These are phyloP conservation scores for Arthrobotrys conoides DNA, from an alignment of 2,329 filamentous ascomycete genomes.

Conservation along the genomic window DNA sequence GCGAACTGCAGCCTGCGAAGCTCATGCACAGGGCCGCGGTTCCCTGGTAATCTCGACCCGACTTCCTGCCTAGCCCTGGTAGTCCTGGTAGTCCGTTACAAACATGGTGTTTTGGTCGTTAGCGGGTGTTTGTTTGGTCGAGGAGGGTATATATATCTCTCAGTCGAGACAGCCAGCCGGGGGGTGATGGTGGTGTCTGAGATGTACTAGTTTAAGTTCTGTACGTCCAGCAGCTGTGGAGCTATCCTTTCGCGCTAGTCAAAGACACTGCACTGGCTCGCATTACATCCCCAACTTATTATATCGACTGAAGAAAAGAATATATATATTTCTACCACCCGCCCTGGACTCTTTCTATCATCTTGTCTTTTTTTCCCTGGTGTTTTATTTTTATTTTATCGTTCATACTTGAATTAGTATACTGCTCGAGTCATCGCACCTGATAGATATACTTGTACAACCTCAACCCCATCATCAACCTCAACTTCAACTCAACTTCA, in stretches of 20 bases:
- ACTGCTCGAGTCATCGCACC: too few relatives aligned
- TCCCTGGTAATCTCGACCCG: constrained; percentile 46
- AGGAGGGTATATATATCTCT: constrained; percentile 30
- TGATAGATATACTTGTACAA: background rate
- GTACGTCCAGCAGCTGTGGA: background rate
- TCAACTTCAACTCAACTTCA: constrained; percentile 5
- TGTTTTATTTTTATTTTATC: background rate
- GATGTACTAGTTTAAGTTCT: background rate
- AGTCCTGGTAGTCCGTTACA: constrained; percentile 9
- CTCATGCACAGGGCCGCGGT: constrained; percentile 42
- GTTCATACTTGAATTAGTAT: too few relatives aligned
- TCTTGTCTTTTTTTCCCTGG: constrained; percentile 11
- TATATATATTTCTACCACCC: constrained; percentile 29
- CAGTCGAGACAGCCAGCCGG: constrained; percentile 25
- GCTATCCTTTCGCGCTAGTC: constrained; percentile 28
- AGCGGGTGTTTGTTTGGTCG: constrained; percentile 22
- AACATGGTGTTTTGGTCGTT: constrained; percentile 15
- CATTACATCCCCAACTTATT: constrained; percentile 12
- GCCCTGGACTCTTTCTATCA: background rate
- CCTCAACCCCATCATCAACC: background rate
- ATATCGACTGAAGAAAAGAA: constrained; percentile 24
- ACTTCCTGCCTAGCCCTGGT: constrained; percentile 12
- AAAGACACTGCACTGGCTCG: constrained; percentile 18
- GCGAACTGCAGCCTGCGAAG: constrained; percentile 3
- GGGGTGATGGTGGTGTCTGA: background rate